Evolutionary conservation across 2,329 filamentous ascomycete species (phyloP), one percentile per base, ranked within the genome.

Genomic region (Knufia fluminis): DNA sequence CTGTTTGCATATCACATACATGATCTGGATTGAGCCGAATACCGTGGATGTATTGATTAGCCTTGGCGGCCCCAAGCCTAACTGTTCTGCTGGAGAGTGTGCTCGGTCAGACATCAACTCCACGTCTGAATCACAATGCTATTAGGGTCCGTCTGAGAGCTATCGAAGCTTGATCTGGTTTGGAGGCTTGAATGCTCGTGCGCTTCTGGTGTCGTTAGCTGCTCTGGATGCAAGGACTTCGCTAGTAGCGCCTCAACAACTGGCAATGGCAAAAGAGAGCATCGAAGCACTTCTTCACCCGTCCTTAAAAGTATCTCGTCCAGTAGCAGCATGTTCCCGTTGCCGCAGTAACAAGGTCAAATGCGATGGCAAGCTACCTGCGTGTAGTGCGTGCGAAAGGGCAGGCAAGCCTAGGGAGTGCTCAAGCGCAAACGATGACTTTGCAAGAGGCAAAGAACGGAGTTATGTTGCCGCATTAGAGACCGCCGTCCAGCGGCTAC

Each of bases 401-500:
- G 87, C 88, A 12, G 89, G 90, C 24, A 84, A 88, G 54, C 82
- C 86, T 49, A 82, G 76, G 52, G 89, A 94, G 64, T 98, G 92
- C 66, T 95, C 89, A 4, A 89, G 89, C 49, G 90, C 89, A 6
- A 96, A 94, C 61, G 91, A 97, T 63, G 89, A 96, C 65, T 97
- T 96, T 67, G 90, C 91, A 0, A 78, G 89, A 54, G 92, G 92
- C 53, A 97, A 97, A 67, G 92, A 97, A 64, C 77, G 91, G 61
- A 97, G 90, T 68, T 98, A 97, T 74, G 90, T 97, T 39, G 88
- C 91, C 6, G 94, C 91, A 0, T 76, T 98, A n/a, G 91, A 97
- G 66, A 80, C 90, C 14, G 83, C 86, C 51, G 83, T 94, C 57
- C 90, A 97, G 65, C 87, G 86, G 66, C 77, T 97, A 7, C 86